Base-by-base conservation (phyloP, 1,284 basidiomycete species). In the Rhodotorula sp. region DNA sequence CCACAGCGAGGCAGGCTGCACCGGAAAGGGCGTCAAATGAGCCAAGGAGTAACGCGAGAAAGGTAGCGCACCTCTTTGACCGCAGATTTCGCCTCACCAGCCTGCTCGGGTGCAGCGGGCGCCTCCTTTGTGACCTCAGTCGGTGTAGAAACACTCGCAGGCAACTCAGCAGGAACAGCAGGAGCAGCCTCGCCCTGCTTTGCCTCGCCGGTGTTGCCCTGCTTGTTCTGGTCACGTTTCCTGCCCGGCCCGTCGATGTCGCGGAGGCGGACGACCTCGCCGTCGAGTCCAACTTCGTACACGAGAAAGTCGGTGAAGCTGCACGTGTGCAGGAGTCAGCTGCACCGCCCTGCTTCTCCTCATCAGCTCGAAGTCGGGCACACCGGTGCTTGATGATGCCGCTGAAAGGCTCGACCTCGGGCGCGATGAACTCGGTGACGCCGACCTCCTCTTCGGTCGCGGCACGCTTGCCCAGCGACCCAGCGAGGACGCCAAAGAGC, bases 281-380 rank as follows among this genome's bases (percentile, higher is more conserved):
- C 86, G 74, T 91, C 88, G 67, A 89, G 85, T 76, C 91, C 88
- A 56, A 97, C 89, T 82, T 97, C 94, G 79, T 87, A 90, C 37
- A 97, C 94, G 74, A 97, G 80, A 80, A 97, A 97, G 82, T 97
- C 94, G 51, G 94, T 94, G 81, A 97, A 97, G 78, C 94, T 96
- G 65, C 74, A n/a, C 32, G 48, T 5, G 19, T 17, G n/a, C 25
- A 27, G 17, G 9, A 21, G 46, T 68, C n/a, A 37, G 55, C 46
- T 27, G 12, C 10, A 32, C 12, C 1, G 19, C 17, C 9, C 13
- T 50, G 50, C 13, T 44, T 19, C 13, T 44, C 44, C 44, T 29
- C 27, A 29, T 53, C n/a, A 22, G 57, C 19, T n/a, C n/a, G 56
- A 37, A 32, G 15, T 29, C 50, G 19, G 10, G 76, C 85, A 72